phyloP scores from a whole-genome alignment of 306 rosid genomes.

The Rosa rugosa region DNA sequence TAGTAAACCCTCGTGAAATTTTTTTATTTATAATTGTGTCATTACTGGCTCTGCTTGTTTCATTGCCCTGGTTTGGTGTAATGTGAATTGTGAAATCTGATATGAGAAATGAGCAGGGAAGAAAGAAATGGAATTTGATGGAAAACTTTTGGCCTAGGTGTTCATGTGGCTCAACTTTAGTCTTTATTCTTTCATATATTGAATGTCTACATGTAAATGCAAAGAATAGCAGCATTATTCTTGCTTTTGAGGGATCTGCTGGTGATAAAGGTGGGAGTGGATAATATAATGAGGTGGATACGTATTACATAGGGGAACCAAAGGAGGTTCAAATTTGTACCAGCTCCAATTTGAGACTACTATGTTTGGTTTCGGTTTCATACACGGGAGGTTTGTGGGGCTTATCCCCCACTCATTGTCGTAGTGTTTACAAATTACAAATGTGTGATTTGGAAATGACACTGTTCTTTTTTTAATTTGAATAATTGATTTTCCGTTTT shows the following conservation, averaged over 20 bases:
- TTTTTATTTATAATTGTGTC: conserved; percentile 30
- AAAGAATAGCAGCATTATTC: not conserved
- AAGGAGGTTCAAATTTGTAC: conserved; percentile 28
- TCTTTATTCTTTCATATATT: conserved; percentile 11
- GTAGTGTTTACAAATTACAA: not conserved
- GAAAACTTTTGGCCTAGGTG: not conserved
- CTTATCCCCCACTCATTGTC: conserved; percentile 16
- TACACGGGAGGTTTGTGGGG: conserved; percentile 26
- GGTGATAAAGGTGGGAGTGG: not conserved
- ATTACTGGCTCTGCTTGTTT: conserved; percentile 5
- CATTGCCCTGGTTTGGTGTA: conserved; percentile 16
- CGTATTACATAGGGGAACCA: conserved; percentile 22
- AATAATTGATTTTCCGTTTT: not conserved
- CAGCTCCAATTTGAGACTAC: conserved; percentile 26
- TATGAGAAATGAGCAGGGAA: not conserved
- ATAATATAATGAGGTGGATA: conserved; percentile 9
- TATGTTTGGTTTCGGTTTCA: conserved; percentile 24
- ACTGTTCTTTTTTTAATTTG: not conserved
- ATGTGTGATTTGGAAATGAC: not conserved
- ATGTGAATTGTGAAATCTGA: not conserved
- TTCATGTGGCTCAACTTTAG: conserved; percentile 17
- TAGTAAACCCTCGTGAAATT: conserved; percentile 30
- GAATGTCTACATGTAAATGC: conserved; percentile 9
- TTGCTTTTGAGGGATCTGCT: not conserved
- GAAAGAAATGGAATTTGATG: not conserved